Base-by-base conservation (phyloP, 1,284 basidiomycete species). In the Ustilago loliicola region DNA sequence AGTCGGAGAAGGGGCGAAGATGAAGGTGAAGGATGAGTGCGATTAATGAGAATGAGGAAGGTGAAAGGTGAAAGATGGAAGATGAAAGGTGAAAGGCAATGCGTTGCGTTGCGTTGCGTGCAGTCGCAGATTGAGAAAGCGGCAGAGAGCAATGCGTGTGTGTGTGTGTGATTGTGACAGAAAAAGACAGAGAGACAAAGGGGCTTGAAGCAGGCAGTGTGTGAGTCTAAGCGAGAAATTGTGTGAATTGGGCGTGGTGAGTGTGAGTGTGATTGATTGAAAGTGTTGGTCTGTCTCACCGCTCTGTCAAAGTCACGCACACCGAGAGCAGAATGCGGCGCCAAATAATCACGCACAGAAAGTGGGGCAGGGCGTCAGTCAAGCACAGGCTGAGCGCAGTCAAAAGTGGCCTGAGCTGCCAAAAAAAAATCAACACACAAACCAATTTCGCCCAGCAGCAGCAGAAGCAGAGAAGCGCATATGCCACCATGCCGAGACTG, bases 191-290 rank as follows among this genome's bases (percentile, higher is more conserved):
- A 25, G 47, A 52, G 30, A 53, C 63, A 65, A 65, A 65, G 56
- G 50, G 56, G 63, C 56, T 42, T n/a, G 42, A 21, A 42, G 60
- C 60, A 61, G 51, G 60, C 51, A 54, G 60, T 61, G 34, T 53
- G 52, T 36, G 30, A 52, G 59, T 61, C 27, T 52, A 45, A 42
- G 38, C 45, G 1, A 36, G 25, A 21, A 54, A 50, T 13, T 17
- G 19, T 45, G n/a, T n/a, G n/a, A n/a, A n/a, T n/a, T n/a, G n/a
- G n/a, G n/a, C n/a, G n/a, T n/a, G n/a, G 13, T 15, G n/a, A 10
- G 40, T 21, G 40, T 42, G 40, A 4, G 17, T 42, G n/a, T 34
- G 23, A 21, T 2, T 23, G 45, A 47, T 47, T 47, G 52, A 25
- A 55, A 63, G 61, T 63, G 61, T 63, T 63, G 61, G 53, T 63